Evolutionary conservation across 2,329 filamentous ascomycete genomes (phyloP), one percentile per base, ranked within the genome.

Genomic region (Didymella arachidicola): DNA sequence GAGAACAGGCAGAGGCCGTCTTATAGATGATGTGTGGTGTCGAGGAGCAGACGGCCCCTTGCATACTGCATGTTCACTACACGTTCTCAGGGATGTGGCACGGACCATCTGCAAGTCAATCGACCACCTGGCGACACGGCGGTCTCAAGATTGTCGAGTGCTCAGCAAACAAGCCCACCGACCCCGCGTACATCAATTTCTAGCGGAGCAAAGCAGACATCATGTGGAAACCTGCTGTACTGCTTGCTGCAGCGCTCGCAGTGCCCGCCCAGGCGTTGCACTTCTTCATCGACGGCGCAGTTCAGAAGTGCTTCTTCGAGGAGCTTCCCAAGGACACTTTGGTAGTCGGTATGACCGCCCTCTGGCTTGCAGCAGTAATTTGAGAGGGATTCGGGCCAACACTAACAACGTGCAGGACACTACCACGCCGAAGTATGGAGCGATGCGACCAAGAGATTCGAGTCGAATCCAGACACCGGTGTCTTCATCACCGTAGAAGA

Each of bases 281-380:
- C 87, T 96, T 99, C 84, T 98, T 91, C 83, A 89, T 98, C 78
- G 93, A 98, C 77, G 91, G 90, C 72, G 85, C 86, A 48, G 82
- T 86, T 65, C 89, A 92, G 68, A 97, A 96, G 82, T 99, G 95
- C 81, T 99, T 99, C 87, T 96, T 91, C 81, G 95, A 99, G 82
- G 94, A 98, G 79, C 86, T 99, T 59, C 93, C 95, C 66, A 97
- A 98, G 83, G 94, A 97, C 79, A 98, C 95, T 14, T 82, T 99
- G 58, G 94, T 99, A 55, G 93, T 97, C 59, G 95, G 87, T 89
- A 82, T 62, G 86, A 48, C 27, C 14, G 29, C 32, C 32, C 32
- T 18, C 12, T 12, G 11, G 7, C 34, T 34, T 8, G n/a, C 10
- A 39, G 22, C 34, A n/a, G 11, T n/a, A 11, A 16, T 8, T 26